Conservation (phyloP, 1,139 yeast genomes). For the Debaryomyces robertsiae region DNA sequence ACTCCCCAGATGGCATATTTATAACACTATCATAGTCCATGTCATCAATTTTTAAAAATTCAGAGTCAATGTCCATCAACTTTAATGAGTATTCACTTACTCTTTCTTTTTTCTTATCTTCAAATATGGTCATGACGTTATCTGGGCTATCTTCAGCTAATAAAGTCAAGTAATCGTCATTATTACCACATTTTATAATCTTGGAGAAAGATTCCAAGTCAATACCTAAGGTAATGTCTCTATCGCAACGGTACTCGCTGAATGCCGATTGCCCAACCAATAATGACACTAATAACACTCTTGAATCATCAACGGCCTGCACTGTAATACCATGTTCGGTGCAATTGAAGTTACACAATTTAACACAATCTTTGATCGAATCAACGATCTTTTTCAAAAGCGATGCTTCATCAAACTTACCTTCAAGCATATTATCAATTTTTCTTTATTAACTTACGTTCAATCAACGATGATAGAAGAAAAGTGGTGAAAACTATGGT, state of each 20-base stretch:
- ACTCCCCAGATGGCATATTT: constrained; percentile 85
- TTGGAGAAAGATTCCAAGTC: constrained; percentile 85
- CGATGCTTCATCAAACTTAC: constrained; percentile 91
- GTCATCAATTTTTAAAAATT: constrained; percentile 90
- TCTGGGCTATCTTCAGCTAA: constrained; percentile 94
- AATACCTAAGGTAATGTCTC: constrained; percentile 88
- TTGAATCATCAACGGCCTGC: constrained; percentile 97
- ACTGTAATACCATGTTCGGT: constrained; percentile 92
- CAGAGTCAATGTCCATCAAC: constrained; percentile 96
- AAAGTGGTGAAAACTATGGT: constrained; percentile 5
- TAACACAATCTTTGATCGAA: constrained; percentile 90
- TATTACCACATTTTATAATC: constrained; percentile 88
- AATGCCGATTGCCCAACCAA: constrained; percentile 91
- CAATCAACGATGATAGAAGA: constrained; percentile 1
- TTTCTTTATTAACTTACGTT: constrained; percentile 1
- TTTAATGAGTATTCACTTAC: constrained; percentile 90
- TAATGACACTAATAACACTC: constrained; percentile 88
- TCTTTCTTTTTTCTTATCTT: constrained; percentile 87
- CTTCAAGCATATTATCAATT: constrained; percentile 75
- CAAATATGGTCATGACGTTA: constrained; percentile 77
- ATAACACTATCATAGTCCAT: constrained; percentile 87
- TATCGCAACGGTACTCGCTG: constrained; percentile 92
- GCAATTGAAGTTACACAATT: constrained; percentile 94
- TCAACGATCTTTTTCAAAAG: constrained; percentile 90
- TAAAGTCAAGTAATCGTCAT: constrained; percentile 83